Percentiles rank a stretch among this genome's conserved stretches.
Conservation (phyloP, 495 filamentous ascomycete genomes). For the Tricharina praecox region DNA sequence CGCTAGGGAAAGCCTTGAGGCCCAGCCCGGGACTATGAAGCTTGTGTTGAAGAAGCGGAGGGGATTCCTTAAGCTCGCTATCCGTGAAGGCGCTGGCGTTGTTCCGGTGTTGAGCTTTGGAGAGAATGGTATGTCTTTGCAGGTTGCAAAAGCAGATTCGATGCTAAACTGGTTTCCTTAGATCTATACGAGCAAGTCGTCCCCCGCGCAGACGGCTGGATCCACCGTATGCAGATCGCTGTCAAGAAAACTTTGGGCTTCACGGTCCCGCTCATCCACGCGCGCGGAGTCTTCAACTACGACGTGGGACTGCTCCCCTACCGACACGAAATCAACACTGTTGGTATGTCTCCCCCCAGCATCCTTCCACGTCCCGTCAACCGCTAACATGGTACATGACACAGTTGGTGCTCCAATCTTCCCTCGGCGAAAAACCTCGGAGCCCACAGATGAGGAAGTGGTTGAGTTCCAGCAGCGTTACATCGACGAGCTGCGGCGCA, state of each 20-base stretch:
- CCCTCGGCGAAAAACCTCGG: constrained; percentile 29
- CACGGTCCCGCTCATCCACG: constrained; percentile 79
- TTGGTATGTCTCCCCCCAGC: constrained; percentile 29
- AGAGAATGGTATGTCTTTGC: constrained; percentile 41
- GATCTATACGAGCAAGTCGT: constrained; percentile 81
- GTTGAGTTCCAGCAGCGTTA: constrained; percentile 65
- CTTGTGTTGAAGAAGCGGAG: constrained; percentile 69
- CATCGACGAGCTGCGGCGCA: constrained; percentile 53
- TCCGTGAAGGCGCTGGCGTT: constrained; percentile 74
- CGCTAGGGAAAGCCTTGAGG: constrained; percentile 77
- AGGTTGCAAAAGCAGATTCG: neutral
- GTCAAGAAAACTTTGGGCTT: constrained; percentile 79
- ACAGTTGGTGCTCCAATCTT: constrained; percentile 16
- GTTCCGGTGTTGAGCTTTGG: constrained; percentile 86
- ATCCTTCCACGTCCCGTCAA: neutral
- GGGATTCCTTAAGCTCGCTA: constrained; percentile 83
- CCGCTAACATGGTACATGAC: neutral
- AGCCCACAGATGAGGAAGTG: constrained; percentile 48
- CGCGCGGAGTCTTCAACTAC: constrained; percentile 88
- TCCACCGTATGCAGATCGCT: constrained; percentile 61
- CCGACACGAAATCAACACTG: constrained; percentile 66
- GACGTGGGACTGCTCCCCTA: constrained; percentile 94
- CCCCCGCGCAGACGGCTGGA: constrained; percentile 47
- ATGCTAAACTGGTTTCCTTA: neutral
- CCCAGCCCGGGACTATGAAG: constrained; percentile 53